Conservation (phyloP, 495 filamentous ascomycete species). For the Penicillium paxilli region DNA sequence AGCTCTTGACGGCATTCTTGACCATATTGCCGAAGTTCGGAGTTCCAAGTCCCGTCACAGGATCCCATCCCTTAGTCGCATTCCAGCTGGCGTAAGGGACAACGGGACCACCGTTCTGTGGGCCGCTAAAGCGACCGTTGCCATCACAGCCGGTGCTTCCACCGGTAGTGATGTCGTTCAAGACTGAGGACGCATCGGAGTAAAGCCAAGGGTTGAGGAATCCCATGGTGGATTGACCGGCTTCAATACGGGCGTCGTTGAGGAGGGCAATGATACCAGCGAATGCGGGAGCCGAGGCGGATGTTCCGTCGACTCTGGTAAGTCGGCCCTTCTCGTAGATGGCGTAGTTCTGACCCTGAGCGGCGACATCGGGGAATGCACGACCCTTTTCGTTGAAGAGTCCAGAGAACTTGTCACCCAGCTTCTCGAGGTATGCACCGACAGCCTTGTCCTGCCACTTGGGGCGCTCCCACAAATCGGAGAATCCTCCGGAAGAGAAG, state of each 20-base stretch:
- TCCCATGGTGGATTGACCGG: slow-evolving; percentile 57
- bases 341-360: slow-evolving; percentile 56
- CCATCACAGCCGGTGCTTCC: slow-evolving; percentile 63
- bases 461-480: slow-evolving; percentile 61
- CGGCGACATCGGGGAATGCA: slow-evolving; percentile 72
- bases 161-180: slow-evolving; percentile 65
- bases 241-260: slow-evolving; percentile 63
- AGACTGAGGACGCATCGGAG: slow-evolving; percentile 43
- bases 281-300: slow-evolving; percentile 63
- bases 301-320: slow-evolving; percentile 60
- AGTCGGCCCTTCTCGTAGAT: slow-evolving; percentile 55
- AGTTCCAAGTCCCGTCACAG: slow-evolving; percentile 60
- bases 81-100: slow-evolving; percentile 49
- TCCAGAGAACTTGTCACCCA: slow-evolving; percentile 46
- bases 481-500: slow-evolving; percentile 69
- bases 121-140: slow-evolving; percentile 38
- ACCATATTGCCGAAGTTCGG: slow-evolving; percentile 46
- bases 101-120: slow-evolving; percentile 34
- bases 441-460: slow-evolving; percentile 62
- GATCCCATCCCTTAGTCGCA: slow-evolving; percentile 60
- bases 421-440: slow-evolving; percentile 49
- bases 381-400: slow-evolving; percentile 64
- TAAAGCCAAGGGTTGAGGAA: slow-evolving; percentile 81
- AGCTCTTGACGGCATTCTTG: slow-evolving; percentile 20
- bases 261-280: slow-evolving; percentile 64